These are phyloP conservation scores for Syncephalastrum racemosum DNA, from an alignment of 371 early-diverging fungal genomes.

Conservation along the genomic window DNA sequence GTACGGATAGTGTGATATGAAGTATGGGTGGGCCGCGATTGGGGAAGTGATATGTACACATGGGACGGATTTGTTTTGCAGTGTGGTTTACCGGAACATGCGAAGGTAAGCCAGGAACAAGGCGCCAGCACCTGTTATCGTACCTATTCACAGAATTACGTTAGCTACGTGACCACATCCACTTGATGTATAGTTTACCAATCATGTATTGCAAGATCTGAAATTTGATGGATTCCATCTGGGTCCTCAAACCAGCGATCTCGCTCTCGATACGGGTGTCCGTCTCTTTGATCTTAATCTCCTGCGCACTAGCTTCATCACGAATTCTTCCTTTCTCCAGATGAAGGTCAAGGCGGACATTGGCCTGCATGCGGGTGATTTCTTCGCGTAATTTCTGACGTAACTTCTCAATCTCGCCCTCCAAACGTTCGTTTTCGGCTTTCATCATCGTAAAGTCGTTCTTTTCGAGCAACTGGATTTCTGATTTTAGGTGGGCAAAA, in stretches of 20 bases:
- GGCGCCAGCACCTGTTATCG: constrained; percentile 82
- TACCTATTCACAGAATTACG: constrained; percentile 40
- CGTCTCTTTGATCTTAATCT: constrained; percentile 84
- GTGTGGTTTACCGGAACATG: constrained; percentile 54
- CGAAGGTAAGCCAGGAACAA: constrained; percentile 69
- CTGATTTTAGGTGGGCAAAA: constrained; percentile 86
- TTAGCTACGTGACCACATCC: neutral
- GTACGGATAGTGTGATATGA: too few relatives aligned
- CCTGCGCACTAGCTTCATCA: constrained; percentile 82
- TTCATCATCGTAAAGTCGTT: constrained; percentile 87
- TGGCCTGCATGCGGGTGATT: constrained; percentile 81
- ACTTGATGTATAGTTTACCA: constrained; percentile 18
- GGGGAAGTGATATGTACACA: too few relatives aligned
- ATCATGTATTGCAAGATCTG: constrained; percentile 84
- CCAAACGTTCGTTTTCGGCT: constrained; percentile 79
- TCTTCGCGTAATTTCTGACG: constrained; percentile 82
- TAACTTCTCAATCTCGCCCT: constrained; percentile 78
- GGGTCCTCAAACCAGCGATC: constrained; percentile 80
- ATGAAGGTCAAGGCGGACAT: constrained; percentile 84
- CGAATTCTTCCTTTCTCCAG: constrained; percentile 89
- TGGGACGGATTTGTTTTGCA: neutral
- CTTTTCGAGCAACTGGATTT: constrained; percentile 86
- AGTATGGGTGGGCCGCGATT: too few relatives aligned
- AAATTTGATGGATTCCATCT: constrained; percentile 90
- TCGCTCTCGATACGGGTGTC: constrained; percentile 89